These are phyloP conservation scores for Candida nitratophila DNA, from an alignment of 805 yeast species.

Conservation along the genomic window DNA sequence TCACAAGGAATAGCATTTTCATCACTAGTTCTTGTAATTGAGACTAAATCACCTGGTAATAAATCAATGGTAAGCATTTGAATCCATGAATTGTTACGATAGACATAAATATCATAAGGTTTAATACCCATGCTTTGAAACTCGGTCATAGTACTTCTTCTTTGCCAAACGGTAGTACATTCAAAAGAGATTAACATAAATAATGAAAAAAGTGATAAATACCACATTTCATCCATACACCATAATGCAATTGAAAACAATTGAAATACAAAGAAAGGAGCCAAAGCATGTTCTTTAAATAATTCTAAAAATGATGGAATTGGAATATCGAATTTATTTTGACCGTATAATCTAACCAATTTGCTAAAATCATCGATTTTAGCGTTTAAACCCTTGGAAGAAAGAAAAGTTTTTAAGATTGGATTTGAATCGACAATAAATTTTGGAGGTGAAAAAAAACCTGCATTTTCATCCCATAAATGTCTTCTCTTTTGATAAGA, in stretches of 20 bases:
- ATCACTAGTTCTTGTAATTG: conserved; percentile 81
- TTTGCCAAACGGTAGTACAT: conserved; percentile 89
- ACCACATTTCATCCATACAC: conserved; percentile 97
- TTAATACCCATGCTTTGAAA: conserved; percentile 96
- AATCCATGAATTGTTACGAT: conserved; percentile 65
- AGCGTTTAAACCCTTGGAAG: conserved; percentile 25
- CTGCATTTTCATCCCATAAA: conserved; percentile 48
- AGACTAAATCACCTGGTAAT: conserved; percentile 88
- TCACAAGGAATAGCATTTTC: conserved; percentile 95
- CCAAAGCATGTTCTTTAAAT: conserved; percentile 95
- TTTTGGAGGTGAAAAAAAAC: conserved; percentile 71
- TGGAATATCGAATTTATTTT: conserved; percentile 89
- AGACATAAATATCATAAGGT: conserved; percentile 74
- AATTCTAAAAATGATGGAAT: conserved; percentile 85
- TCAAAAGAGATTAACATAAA: conserved; percentile 93
- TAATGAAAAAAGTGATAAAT: conserved; percentile 82
- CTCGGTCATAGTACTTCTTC: conserved; percentile 90
- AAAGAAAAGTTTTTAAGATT: conserved; percentile 48
- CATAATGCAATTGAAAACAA: conserved; percentile 91
- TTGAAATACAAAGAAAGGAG: conserved; percentile 96
- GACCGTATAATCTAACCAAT: conserved; percentile 60
- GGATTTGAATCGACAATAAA: conserved; percentile 64
- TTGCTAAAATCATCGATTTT: conserved; percentile 24
- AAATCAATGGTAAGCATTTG: conserved; percentile 64
- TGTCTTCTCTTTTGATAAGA: conserved; percentile 90